A percentile compares a stretch with the other conserved stretches of the same genome.
These are phyloP conservation scores for Rehmannia glutinosa DNA, from an alignment of 257 asterid species.

Conservation along the genomic window DNA sequence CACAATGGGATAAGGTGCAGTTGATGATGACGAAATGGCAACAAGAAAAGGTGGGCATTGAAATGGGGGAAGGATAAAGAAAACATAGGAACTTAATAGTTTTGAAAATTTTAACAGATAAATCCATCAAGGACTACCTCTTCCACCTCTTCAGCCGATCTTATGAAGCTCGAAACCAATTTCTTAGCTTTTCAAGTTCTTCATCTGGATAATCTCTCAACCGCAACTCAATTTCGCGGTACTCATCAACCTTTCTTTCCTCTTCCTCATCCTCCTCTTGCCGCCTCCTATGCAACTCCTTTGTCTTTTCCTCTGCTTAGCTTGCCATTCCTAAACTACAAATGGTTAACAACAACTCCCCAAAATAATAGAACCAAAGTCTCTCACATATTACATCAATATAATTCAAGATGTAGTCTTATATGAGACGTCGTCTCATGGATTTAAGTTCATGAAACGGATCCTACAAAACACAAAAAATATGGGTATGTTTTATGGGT, in stretches of 20 bases:
- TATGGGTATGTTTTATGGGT: no score
- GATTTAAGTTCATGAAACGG: no score
- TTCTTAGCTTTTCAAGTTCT: conserved; percentile 77
- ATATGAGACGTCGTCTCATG: no score
- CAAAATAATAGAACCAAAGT: not conserved
- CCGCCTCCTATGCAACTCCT: conserved; percentile 60
- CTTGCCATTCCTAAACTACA: conserved; percentile 91
- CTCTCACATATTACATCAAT: no score
- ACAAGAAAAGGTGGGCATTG: not conserved
- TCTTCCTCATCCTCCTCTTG: conserved; percentile 83
- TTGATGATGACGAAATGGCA: not conserved
- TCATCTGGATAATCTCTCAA: conserved; percentile 68
- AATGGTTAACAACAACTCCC: conserved; percentile 24
- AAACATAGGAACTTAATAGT: not conserved
- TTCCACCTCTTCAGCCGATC: conserved; percentile 93
- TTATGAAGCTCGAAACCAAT: conserved; percentile 79
- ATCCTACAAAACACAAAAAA: no score
- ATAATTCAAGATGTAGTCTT: no score
- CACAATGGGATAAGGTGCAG: no score
- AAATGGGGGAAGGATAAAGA: not conserved
- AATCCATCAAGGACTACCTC: conserved; percentile 61
- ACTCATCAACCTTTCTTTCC: conserved; percentile 75
- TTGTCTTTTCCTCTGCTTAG: conserved; percentile 85
- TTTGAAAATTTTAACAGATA: no score
- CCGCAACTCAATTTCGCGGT: conserved; percentile 64